Base-by-base conservation (phyloP, 495 filamentous ascomycete species). In the Immersiella caudata region DNA sequence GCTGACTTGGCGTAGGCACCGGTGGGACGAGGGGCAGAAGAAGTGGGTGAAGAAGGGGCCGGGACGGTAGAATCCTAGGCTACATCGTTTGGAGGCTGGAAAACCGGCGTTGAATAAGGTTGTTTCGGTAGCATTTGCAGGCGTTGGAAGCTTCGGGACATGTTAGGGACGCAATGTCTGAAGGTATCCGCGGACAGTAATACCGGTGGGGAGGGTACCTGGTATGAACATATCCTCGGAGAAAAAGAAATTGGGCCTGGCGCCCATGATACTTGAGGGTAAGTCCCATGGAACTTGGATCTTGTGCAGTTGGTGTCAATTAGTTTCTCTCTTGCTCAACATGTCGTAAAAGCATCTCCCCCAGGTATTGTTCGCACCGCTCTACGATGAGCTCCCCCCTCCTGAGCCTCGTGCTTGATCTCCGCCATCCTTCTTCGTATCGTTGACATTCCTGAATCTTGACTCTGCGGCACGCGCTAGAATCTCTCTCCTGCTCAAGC, bases 401-500 rank as follows among this genome's bases (percentile, higher is more conserved):
- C 14, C 51, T 9, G 29, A 27, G 14, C 22, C 52, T 24, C n/a
- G 24, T 7, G 9, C 9, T 25, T 20, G 16, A 24, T 33, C 36
- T 25, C 60, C 36, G 14, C 40, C 40, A 46, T 46, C 40, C 33
- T 50, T 25, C 35, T 79, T 76, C 26, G 79, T 66, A 71, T 83
- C 75, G 58, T 79, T 81, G 73, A 83, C 78, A 74, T 79, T 88
- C 79, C 82, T 87, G 73, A 88, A 76, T 73, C 91, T 87, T 78
- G 90, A 89, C 81, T 93, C 91, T 7, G 88, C 90, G 25, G 91
- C 93, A 9, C 84, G 86, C 0, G 91, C 91, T 67, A 95, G 73
- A 49, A 92, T 85, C 75, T 96, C 93, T 68, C 90, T 84, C 68
- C 89, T 80, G 67, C 67, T 76, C 68, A 79, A 59, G 65, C 67